These are phyloP conservation scores for Aspergillus amoenus DNA, from an alignment of 2,329 filamentous ascomycete species.

Conservation along the genomic window DNA sequence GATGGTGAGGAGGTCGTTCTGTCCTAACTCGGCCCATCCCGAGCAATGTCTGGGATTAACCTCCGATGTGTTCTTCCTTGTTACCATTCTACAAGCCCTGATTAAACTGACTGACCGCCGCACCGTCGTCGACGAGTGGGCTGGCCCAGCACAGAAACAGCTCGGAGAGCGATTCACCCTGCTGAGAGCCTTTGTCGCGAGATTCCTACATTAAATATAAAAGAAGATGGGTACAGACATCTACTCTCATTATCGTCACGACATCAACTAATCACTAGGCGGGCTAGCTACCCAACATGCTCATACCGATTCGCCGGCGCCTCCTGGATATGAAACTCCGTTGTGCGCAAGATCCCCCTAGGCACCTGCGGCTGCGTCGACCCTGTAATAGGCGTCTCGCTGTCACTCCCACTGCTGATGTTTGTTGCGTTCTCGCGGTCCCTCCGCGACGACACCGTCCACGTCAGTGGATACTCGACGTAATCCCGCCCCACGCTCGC, in stretches of 20 bases:
- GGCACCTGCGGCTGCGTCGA: not conserved
- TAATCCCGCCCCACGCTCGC: conserved; percentile 9
- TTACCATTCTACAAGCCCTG: not conserved
- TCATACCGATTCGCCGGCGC: not conserved
- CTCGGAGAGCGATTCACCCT: not conserved
- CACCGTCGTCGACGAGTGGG: not conserved
- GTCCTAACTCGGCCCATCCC: no score
- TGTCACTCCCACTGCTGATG: not conserved
- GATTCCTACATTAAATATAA: not conserved
- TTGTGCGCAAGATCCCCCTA: conserved; percentile 2
- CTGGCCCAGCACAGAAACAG: no score
- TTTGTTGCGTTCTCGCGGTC: not conserved
- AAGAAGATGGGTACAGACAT: not conserved
- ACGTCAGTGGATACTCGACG: conserved; percentile 11
- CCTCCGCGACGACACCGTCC: not conserved
- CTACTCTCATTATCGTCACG: not conserved
- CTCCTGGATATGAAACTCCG: conserved; percentile 1
- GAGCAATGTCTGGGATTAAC: no score
- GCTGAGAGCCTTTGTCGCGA: not conserved
- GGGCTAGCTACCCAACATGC: not conserved
- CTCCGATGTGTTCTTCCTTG: not conserved
- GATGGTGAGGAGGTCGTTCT: no score
- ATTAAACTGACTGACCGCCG: not conserved
- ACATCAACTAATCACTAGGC: not conserved
- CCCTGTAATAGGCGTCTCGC: not conserved